Evolutionary conservation across 129 eudicot genomes (phyloP), one percentile per base, ranked within the genome.

Genomic region (Logfia minima): DNA sequence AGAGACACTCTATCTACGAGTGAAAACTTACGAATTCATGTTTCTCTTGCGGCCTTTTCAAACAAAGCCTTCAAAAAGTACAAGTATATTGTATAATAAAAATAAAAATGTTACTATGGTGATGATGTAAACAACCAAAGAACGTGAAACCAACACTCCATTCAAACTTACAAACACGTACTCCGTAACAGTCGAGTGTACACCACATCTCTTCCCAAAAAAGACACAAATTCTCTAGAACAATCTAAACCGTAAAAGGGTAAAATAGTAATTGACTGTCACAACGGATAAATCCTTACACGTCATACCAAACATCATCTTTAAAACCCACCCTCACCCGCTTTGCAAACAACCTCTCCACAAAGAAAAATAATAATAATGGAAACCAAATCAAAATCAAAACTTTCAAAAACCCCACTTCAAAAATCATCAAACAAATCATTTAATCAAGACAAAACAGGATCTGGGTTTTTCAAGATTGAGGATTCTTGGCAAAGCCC

Each of bases 381-480:
- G 78, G 74, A 64, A 75, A 41, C 45, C 69, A 66, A 37, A 71
- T 37, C 68, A 60, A 37, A 17, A 37, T 41, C 79, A 39, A 59
- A 32, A 41, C 18, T 43, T 39, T 75, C 59, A 51, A 61, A 39
- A 79, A 32, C 73, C 32, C 9, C 67, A 21, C 29, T 23, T 35
- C 32, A 52, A 1, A 34, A 79, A 72, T 55, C 82, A 4, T 23
- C 69, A 24, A 64, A 39, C 81, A 65, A 79, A 66, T 39, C 79
- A 16, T 19, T 51, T 35, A 65, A 41, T 73, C 56, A 41, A 28
- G 19, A 13, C 45, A 45, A 80, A 66, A 39, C 16, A 60, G 65
- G 66, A 59, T 58, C 66, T 58, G 84, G 80, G 79, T 79, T 48
- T 56, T 48, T 22, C 66, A 79, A 84, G 53, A 76, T 75, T 28